phyloP scores from a whole-genome alignment of 208 protist species.

The Trypanosoma conorhini region DNA sequence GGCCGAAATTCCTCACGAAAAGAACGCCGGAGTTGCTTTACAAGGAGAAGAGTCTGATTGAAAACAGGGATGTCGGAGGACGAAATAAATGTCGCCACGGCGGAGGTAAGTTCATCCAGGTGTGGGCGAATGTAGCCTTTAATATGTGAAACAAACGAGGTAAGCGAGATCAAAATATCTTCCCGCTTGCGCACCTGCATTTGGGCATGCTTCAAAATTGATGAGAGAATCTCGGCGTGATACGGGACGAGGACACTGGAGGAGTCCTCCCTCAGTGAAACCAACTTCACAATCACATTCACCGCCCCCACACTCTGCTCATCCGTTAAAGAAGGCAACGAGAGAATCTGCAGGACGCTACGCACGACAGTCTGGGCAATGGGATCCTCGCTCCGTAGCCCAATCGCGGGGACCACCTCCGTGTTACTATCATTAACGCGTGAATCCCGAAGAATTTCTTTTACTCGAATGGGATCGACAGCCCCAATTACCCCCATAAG shows the following conservation, averaged over 20 bases:
- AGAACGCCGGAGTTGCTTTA: constrained; percentile 66
- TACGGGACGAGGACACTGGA: constrained; percentile 43
- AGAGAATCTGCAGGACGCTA: constrained; percentile 77
- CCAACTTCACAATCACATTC: constrained; percentile 67
- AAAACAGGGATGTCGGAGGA: constrained; percentile 61
- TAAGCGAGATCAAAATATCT: constrained; percentile 56
- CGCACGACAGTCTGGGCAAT: constrained; percentile 75
- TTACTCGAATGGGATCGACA: constrained; percentile 78
- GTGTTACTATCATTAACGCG: constrained; percentile 34
- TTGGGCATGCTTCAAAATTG: constrained; percentile 60
- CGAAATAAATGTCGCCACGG: constrained; percentile 55
- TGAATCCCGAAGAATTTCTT: constrained; percentile 67
- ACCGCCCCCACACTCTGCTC: constrained; percentile 83
- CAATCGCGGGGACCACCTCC: constrained; percentile 24
- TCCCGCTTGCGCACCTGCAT: constrained; percentile 65
- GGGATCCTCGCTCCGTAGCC: constrained; percentile 50
- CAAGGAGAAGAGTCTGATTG: constrained; percentile 61
- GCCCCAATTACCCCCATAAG: constrained; percentile 92
- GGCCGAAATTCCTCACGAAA: constrained; percentile 86
- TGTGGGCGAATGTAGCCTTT: constrained; percentile 71
- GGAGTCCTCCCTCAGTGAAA: constrained; percentile 67
- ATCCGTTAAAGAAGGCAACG: constrained; percentile 78
- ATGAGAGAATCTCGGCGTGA: constrained; percentile 67
- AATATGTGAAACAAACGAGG: constrained; percentile 56
- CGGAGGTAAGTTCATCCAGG: constrained; percentile 59